Evolutionary conservation across 148 eudicot genomes (phyloP).

Genomic region (Amaranthus palmeri): DNA sequence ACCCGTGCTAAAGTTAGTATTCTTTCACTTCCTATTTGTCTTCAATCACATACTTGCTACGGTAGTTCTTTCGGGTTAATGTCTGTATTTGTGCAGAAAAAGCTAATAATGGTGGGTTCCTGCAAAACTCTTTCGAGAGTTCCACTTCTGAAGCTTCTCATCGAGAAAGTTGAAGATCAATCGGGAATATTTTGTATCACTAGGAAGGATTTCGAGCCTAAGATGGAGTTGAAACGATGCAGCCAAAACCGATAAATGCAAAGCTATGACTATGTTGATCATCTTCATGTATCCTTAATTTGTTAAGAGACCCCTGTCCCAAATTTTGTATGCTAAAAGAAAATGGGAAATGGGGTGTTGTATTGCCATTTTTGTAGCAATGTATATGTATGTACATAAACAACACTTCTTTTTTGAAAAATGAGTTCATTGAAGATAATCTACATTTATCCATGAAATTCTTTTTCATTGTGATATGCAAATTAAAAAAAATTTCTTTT

Average conservation of each 20-base stretch:
- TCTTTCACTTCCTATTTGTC: not conserved
- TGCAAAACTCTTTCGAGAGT: constrained; percentile 74
- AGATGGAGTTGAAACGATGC: constrained; percentile 60
- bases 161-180: constrained; percentile 77
- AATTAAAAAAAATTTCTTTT: no score
- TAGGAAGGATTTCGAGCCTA: constrained; percentile 47
- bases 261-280: not conserved
- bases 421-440: no score
- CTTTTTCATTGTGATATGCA: no score
- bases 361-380: constrained; percentile 9
- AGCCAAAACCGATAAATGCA: constrained; percentile 34
- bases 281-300: constrained; percentile 8
- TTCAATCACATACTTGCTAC: no score
- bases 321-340: not conserved
- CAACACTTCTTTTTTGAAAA: not conserved
- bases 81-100: constrained; percentile 52
- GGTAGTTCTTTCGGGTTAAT: not conserved
- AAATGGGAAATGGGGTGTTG: not conserved
- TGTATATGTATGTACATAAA: constrained; percentile 8
- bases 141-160: constrained; percentile 82
- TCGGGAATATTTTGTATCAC: constrained; percentile 54
- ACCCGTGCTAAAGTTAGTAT: constrained; percentile 87
- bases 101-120: constrained; percentile 93
- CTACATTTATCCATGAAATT: no score
- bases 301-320: not conserved